Evolutionary conservation across 345 rosid genomes (phyloP).

Genomic region (Citrus glauca): DNA sequence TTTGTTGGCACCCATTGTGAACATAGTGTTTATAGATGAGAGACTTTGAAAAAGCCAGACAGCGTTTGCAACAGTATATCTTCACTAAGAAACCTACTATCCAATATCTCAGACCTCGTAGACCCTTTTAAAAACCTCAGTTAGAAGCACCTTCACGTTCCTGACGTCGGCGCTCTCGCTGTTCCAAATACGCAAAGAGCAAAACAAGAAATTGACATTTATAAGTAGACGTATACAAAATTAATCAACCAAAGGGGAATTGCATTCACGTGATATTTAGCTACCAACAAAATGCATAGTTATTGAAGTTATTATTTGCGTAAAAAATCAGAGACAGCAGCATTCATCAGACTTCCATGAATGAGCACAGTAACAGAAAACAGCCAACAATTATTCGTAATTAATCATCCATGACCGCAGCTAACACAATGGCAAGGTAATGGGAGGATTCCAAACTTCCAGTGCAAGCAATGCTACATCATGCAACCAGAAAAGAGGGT

Average conservation of each 20-base stretch:
- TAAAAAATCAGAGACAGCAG: neutral
- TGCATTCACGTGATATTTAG: neutral
- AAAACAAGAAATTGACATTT: neutral
- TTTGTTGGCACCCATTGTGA: neutral
- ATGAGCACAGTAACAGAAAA: neutral
- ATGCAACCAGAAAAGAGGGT: neutral
- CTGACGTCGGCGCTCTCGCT: constrained; percentile 35
- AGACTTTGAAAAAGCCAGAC: neutral
- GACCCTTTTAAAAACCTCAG: constrained; percentile 11
- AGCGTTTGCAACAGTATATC: neutral
- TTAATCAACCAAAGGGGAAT: neutral
- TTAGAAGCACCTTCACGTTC: constrained; percentile 36
- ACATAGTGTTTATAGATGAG: neutral
- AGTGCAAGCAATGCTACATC: neutral
- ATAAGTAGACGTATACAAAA: neutral
- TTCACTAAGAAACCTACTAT: neutral
- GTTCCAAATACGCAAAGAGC: neutral
- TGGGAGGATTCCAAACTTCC: neutral
- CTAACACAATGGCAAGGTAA: neutral
- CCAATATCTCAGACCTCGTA: neutral
- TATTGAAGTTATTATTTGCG: neutral
- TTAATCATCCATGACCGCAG: neutral
- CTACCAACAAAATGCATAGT: neutral
- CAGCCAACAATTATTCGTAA: neutral
- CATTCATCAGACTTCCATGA: neutral